phyloP scores from a whole-genome alignment of 2,329 filamentous ascomycete species.

The Microdochium bolleyi region DNA sequence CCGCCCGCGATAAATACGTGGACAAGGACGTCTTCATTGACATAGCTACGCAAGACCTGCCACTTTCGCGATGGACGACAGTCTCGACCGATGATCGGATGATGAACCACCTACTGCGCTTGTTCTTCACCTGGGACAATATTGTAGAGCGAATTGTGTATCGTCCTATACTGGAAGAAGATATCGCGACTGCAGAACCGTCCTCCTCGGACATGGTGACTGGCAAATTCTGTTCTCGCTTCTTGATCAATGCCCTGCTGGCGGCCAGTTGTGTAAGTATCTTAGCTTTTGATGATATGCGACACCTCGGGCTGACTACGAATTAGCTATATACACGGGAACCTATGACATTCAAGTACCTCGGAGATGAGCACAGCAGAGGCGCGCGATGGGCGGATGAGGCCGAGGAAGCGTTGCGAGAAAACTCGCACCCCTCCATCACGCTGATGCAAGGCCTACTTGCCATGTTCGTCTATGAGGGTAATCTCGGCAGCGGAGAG shows the following conservation, averaged over 20 bases:
- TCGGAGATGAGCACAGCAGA: not conserved
- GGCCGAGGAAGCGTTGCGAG: not conserved
- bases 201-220: conserved; percentile 7
- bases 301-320: not conserved
- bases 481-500: not conserved
- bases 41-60: conserved; percentile 3
- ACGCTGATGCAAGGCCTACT: not conserved
- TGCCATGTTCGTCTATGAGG: not conserved
- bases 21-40: not conserved
- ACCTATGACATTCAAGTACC: not conserved
- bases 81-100: conserved; percentile 6
- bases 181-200: not conserved
- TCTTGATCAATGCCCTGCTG: conserved; percentile 13
- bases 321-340: not conserved
- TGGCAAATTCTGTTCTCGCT: conserved; percentile 10
- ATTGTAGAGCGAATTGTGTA: conserved; percentile 8
- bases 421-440: not conserved
- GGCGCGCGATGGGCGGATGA: not conserved
- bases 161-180: not conserved
- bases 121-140: conserved; percentile 16
- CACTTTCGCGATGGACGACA: conserved; percentile 11
- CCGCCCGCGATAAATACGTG: not conserved
- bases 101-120: conserved; percentile 8
- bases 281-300: not conserved
- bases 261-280: conserved; percentile 10